Conservation (phyloP, 2,329 filamentous ascomycete species). For the Alternaria ventricosa region DNA sequence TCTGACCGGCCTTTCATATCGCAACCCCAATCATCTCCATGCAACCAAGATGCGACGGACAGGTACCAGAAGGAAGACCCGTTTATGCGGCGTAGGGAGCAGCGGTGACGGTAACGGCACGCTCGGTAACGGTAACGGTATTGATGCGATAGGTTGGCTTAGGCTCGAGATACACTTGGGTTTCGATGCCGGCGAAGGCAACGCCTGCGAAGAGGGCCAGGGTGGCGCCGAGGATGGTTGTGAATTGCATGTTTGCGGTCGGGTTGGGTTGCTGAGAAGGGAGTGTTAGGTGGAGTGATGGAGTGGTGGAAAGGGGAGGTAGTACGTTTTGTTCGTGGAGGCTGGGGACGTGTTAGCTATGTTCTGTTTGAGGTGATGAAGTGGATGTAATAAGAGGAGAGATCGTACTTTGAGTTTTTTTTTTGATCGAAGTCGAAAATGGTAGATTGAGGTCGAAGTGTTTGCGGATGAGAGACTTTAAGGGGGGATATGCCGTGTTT, state of each 20-base stretch:
- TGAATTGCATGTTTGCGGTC: slow-evolving; percentile 2
- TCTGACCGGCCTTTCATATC: background rate
- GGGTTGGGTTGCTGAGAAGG: background rate
- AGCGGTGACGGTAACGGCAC: background rate
- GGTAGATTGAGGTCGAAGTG: background rate
- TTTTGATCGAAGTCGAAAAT: background rate
- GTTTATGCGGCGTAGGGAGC: background rate
- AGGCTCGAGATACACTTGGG: background rate
- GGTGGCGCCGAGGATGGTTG: background rate
- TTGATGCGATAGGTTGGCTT: background rate
- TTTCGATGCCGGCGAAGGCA: background rate
- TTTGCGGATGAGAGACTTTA: background rate
- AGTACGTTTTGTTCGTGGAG: background rate
- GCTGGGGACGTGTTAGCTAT: background rate
- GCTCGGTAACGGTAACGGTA: background rate
- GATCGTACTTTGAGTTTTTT: background rate
- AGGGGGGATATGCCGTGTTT: background rate
- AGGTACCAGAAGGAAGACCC: background rate
- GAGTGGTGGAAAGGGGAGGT: background rate
- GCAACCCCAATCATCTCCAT: background rate
- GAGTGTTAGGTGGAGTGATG: background rate
- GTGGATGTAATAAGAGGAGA: background rate
- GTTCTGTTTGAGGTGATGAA: background rate
- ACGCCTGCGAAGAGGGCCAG: background rate
- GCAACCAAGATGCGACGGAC: background rate